Evolutionary conservation across 768 basidiomycete species (phyloP).

Genomic region (Podaxis sp.): DNA sequence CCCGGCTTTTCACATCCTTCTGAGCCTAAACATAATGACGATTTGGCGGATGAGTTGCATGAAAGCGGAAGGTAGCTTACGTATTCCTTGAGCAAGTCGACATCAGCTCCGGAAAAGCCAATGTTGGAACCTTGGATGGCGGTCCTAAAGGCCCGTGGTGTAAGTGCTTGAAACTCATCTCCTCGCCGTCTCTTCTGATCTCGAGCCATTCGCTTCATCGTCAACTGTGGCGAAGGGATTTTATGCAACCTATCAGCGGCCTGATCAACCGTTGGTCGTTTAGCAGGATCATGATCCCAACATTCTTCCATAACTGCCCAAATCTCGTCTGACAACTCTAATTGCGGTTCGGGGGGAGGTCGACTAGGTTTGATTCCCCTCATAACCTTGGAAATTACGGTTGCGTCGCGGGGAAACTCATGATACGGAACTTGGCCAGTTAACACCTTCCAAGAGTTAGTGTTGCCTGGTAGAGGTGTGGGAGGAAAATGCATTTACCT

Average conservation of each 20-base stretch:
- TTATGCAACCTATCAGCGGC: not conserved
- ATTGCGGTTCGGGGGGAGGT: constrained; percentile 13
- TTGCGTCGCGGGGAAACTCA: constrained; percentile 18
- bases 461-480: too few relatives aligned
- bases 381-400: constrained; percentile 24
- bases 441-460: constrained; percentile 21
- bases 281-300: constrained; percentile 22
- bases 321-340: constrained; percentile 19
- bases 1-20: too few relatives aligned
- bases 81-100: not conserved
- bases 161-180: not conserved
- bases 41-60: not conserved
- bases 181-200: not conserved
- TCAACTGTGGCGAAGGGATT: not conserved
- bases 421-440: constrained; percentile 26
- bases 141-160: not conserved
- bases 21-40: too few relatives aligned
- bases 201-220: not conserved
- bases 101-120: not conserved
- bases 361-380: constrained; percentile 21
- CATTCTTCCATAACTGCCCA: constrained; percentile 26
- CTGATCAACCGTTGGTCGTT: constrained; percentile 18
- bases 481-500: constrained; percentile 14
- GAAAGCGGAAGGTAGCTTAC: not conserved
- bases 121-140: not conserved